phyloP scores from a whole-genome alignment of 768 basidiomycete species.

The Rhizopogon sp. region DNA sequence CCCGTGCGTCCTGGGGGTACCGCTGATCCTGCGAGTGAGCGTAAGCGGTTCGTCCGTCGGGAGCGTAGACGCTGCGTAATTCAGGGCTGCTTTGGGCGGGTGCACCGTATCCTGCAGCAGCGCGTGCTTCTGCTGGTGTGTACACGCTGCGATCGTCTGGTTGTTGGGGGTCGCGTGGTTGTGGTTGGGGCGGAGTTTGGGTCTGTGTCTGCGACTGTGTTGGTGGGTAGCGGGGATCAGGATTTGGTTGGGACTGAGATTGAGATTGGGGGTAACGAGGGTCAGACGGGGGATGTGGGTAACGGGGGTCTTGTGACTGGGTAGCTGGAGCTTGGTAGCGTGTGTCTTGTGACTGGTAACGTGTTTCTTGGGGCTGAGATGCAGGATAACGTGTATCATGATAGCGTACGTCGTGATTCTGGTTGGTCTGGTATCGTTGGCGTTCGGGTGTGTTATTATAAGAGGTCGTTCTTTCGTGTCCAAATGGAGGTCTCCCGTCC shows the following conservation, averaged over 20 bases:
- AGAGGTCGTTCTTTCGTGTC: constrained; percentile 2
- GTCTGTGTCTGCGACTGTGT: constrained; percentile 12
- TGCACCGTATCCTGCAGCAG: not conserved
- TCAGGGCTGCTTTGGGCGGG: not conserved
- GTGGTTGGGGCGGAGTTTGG: constrained; percentile 3
- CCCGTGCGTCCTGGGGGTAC: not conserved
- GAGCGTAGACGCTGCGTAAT: not conserved
- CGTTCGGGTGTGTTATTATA: not conserved
- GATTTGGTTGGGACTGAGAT: constrained; percentile 17
- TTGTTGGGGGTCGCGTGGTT: not conserved
- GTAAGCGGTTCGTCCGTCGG: not conserved
- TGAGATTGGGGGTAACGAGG: constrained; percentile 1
- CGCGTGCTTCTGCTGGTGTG: not conserved
- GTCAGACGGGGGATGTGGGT: not conserved
- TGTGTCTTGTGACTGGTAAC: constrained; percentile 13
- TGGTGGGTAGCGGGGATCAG: constrained; percentile 1
- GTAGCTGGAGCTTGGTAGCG: constrained; percentile 12
- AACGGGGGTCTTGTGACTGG: not conserved
- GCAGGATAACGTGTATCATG: constrained; percentile 10
- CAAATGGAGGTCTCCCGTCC: constrained; percentile 16
- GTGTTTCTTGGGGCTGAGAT: constrained; percentile 6
- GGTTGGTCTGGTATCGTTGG: constrained; percentile 3
- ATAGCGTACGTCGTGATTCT: constrained; percentile 20
- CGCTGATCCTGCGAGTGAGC: not conserved
- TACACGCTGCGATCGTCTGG: constrained; percentile 2